Conservation (phyloP, 176 grass and related monocot species). For the Alopecurus myosuroides region DNA sequence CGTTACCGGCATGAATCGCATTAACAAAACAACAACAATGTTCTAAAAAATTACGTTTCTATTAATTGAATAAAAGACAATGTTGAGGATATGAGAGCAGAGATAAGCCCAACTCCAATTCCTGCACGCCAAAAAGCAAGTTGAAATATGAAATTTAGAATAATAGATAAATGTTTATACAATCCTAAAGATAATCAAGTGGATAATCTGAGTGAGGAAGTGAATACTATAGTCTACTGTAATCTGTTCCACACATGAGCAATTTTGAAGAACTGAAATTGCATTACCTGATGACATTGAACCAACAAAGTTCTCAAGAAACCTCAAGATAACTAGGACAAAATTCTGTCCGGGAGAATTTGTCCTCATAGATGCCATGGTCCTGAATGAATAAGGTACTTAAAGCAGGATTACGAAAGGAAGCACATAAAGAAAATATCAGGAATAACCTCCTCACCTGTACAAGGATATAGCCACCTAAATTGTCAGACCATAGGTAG, state of each 20-base stretch:
- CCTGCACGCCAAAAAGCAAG: constrained; percentile 33
- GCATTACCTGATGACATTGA: constrained; percentile 66
- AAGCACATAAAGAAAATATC: background rate
- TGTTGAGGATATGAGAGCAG: constrained; percentile 69
- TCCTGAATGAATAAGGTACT: constrained; percentile 36
- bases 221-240: background rate
- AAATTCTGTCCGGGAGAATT: constrained; percentile 44
- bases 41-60: background rate
- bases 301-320: constrained; percentile 72
- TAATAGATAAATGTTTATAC: background rate
- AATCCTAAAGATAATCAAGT: background rate
- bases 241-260: background rate
- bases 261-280: background rate
- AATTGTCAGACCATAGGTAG: constrained; percentile 29
- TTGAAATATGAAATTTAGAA: constrained; percentile 2
- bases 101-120: constrained; percentile 61
- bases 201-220: background rate
- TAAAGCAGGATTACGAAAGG: background rate
- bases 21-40: background rate
- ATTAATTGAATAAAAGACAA: constrained; percentile 3
- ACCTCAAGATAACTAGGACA: constrained; percentile 50
- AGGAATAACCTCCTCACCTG: constrained; percentile 45
- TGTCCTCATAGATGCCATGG: constrained; percentile 57
- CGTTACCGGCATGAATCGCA: background rate
- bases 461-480: constrained; percentile 96